Percentiles rank a stretch among this genome's conserved stretches.
These are phyloP conservation scores for Eimeria zaria DNA, from an alignment of 169 alveolate species.

Conservation along the genomic window DNA sequence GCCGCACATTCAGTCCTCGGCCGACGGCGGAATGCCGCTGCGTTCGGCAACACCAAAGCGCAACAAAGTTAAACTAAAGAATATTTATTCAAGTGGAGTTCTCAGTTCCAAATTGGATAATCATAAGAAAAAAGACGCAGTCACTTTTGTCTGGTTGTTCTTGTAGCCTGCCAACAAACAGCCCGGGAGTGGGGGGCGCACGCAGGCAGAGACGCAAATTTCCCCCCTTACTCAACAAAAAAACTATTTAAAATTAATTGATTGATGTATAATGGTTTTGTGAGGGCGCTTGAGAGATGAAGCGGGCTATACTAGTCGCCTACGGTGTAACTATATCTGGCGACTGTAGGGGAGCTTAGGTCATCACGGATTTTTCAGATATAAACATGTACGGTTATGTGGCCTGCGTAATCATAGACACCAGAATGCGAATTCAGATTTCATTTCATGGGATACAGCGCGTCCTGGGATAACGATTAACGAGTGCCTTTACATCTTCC, in stretches of 20 bases:
- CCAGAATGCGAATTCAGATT: not conserved
- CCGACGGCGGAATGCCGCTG: conserved; percentile 21
- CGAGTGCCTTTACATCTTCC: not conserved
- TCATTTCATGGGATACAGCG: not conserved
- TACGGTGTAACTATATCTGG: not conserved
- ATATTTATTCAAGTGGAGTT: not conserved
- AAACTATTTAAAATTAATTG: not conserved
- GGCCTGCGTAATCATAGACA: not conserved
- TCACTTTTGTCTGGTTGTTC: not conserved
- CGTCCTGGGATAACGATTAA: not conserved
- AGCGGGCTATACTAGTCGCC: not conserved
- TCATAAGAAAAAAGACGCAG: conserved; percentile 20
- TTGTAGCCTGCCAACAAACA: not conserved
- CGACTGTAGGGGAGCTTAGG: not conserved
- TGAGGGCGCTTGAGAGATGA: not conserved
- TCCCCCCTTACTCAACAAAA: not conserved
- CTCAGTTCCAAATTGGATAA: not conserved
- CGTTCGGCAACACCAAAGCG: conserved; percentile 3
- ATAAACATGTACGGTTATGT: not conserved
- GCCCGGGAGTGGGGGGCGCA: conserved; percentile 63
- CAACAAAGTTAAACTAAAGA: not conserved
- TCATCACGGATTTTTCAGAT: not conserved
- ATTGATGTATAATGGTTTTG: not conserved
- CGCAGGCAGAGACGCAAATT: conserved; percentile 11
- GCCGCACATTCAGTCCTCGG: conserved; percentile 61